Evolutionary conservation across 306 rosid species (phyloP), one percentile per base, ranked within the genome.

Genomic region (Senna siamea): DNA sequence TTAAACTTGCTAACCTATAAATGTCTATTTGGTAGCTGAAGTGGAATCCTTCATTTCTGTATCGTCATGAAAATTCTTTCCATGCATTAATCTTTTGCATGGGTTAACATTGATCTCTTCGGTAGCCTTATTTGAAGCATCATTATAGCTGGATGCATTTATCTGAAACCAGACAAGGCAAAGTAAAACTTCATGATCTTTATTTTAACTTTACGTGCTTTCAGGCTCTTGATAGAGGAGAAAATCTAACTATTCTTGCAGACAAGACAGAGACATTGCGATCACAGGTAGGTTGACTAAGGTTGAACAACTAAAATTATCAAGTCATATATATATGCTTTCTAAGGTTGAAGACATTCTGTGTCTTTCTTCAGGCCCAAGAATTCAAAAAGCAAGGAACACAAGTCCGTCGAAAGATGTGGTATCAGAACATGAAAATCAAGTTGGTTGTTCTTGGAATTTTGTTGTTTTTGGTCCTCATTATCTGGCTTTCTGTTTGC

Each of bases 381-480:
- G 85, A 81, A 8, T 94, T 76, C 82, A 89, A 82, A 86, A 84
- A 51, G 19, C 74, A 80, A 8, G 97, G 96, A 78, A 88, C 95
- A 35, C 88, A 94, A 32, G 23, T 94, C 56, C 86, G 88, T 50
- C 85, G 89, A 76, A 92, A 92, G 78, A 87, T 94, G 96, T 94
- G 99, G 99, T 94, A 88, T 73, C 97, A 94, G 74, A 94, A 94
- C 82, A 94, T 94, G 97, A 94, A 94, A 85, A 84, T 89, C 79
- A 94, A 94, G 79, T 71, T 94, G 83, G 87, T 88, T 64, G 89
- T 94, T 81, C 82, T 94, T 43, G 96, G 89, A 59, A 83, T 93
- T 78, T 65, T 90, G 83, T 61, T 93, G 80, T 76, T 86, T 59
- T 87, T 93, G 44, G 74, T 90, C 59, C 85, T 93, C 41, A 70